These are phyloP conservation scores for Pythium vanterpoolii DNA, from an alignment of 352 stramenopile species.

Conservation along the genomic window DNA sequence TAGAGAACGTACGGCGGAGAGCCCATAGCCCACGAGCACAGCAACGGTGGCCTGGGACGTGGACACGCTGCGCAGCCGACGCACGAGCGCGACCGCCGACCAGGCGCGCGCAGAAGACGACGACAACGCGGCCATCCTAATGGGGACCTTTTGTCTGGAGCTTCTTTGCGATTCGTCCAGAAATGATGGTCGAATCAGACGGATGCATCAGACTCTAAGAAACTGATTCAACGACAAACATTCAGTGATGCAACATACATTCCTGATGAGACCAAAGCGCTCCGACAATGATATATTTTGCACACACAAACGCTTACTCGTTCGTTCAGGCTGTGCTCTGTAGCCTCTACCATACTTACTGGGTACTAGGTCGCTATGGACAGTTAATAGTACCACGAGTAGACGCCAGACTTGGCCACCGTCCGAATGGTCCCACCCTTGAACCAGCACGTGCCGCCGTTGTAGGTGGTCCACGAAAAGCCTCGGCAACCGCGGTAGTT, in stretches of 20 bases:
- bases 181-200: neutral
- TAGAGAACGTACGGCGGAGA: slow-evolving; percentile 8
- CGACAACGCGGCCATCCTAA: neutral
- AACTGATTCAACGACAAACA: neutral
- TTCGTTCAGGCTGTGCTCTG: neutral
- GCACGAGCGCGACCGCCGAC: slow-evolving; percentile 10
- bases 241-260: neutral
- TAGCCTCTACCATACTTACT: neutral
- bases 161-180: neutral
- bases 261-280: neutral
- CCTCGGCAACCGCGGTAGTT: neutral
- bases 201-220: neutral
- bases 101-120: neutral
- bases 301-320: neutral
- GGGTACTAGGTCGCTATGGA: neutral
- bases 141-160: neutral
- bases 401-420: neutral
- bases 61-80: slow-evolving; percentile 5
- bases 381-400: neutral
- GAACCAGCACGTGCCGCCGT: slow-evolving; percentile 26
- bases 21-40: neutral
- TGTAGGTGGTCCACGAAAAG: slow-evolving; percentile 14
- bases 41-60: neutral
- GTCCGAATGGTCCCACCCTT: slow-evolving; percentile 13
- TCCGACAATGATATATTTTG: neutral